These are phyloP conservation scores for Zygoascus sp. DNA, from an alignment of 1,139 yeast genomes.

Conservation along the genomic window DNA sequence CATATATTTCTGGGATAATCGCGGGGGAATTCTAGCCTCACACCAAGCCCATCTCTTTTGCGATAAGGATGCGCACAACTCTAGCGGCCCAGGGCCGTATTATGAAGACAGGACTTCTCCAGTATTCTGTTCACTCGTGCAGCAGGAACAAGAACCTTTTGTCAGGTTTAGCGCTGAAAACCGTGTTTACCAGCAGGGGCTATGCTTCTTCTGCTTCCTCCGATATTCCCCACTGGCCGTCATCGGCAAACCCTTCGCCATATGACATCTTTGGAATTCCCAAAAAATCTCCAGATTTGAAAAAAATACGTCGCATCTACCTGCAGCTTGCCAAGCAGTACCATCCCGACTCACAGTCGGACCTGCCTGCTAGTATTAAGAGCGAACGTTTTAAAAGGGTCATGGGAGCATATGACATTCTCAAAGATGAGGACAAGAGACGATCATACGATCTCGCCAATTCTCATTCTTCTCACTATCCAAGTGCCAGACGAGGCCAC, in stretches of 20 bases:
- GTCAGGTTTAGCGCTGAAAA: no score
- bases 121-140: no score
- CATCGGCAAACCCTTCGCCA: conserved; percentile 57
- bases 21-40: not conserved
- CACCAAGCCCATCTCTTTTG: not conserved
- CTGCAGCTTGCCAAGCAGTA: conserved; percentile 68
- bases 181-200: no score
- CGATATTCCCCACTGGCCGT: conserved; percentile 51
- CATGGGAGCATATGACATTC: conserved; percentile 67
- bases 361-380: conserved; percentile 18
- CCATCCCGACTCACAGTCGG: conserved; percentile 67
- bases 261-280: conserved; percentile 61
- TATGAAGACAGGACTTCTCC: not conserved
- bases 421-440: conserved; percentile 52
- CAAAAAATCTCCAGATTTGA: conserved; percentile 37
- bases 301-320: conserved; percentile 51
- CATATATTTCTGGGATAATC: no score
- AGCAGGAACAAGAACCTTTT: no score
- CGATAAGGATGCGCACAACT: not conserved
- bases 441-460: conserved; percentile 39
- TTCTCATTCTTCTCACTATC: not conserved
- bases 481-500: not conserved
- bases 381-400: conserved; percentile 60
- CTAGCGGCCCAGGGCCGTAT: not conserved
- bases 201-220: not conserved